A percentile compares a stretch with the other conserved stretches of the same genome.
Conservation (phyloP, 768 basidiomycete species). For the Hydnomerulius pinastri region DNA sequence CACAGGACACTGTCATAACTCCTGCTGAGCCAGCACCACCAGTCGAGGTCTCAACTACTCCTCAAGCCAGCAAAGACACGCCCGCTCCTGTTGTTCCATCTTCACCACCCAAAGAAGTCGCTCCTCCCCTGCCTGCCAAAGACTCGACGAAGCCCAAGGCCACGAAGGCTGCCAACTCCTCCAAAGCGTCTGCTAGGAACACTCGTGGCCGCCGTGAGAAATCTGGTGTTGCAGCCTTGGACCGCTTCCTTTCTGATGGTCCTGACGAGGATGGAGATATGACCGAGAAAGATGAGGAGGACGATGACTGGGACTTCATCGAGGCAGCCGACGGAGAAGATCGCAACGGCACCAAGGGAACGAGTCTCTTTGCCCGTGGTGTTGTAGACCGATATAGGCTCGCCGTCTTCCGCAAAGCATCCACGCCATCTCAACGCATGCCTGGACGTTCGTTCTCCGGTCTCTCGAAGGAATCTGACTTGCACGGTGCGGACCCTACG, state of each 20-base stretch:
- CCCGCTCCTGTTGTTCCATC: slow-evolving; percentile 1
- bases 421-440: slow-evolving; percentile 56
- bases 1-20: slow-evolving; percentile 10
- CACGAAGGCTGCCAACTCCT: slow-evolving; percentile 12
- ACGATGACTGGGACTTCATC: slow-evolving; percentile 92
- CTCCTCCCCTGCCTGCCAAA: slow-evolving; percentile 34
- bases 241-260: slow-evolving; percentile 65
- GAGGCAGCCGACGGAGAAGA: slow-evolving; percentile 83
- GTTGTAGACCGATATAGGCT: slow-evolving; percentile 87
- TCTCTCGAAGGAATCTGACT: slow-evolving; percentile 56
- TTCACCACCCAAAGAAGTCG: slow-evolving; percentile 19
- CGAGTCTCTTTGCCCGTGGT: slow-evolving; percentile 86
- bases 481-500: slow-evolving; percentile 36
- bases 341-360: slow-evolving; percentile 75
- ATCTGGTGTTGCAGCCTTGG: slow-evolving; percentile 80
- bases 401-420: slow-evolving; percentile 83
- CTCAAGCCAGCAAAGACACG: slow-evolving; percentile 15
- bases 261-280: slow-evolving; percentile 44
- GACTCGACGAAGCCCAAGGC: slow-evolving; percentile 31
- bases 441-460: slow-evolving; percentile 56
- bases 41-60: slow-evolving; percentile 16
- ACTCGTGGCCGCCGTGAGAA: slow-evolving; percentile 66
- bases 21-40: slow-evolving; percentile 18
- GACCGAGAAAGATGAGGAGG: slow-evolving; percentile 55
- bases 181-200: slow-evolving; percentile 26